Evolutionary conservation across 1,284 basidiomycete genomes (phyloP).

Genomic region (Ganoderma lucidum): DNA sequence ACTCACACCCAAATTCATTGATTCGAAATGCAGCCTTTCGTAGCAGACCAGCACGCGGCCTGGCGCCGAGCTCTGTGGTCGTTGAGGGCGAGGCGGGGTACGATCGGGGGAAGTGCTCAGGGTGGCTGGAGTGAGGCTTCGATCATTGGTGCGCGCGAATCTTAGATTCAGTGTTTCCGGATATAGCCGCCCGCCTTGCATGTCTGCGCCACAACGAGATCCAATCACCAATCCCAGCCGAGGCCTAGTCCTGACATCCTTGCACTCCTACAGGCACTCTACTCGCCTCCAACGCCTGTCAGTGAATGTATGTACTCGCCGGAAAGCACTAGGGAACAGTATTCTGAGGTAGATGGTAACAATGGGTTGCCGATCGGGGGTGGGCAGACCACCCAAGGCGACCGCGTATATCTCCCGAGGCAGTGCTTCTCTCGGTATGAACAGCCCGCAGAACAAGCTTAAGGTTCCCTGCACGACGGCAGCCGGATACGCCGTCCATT

Average conservation of each 20-base stretch:
- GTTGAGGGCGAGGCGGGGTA: slow-evolving; percentile 10
- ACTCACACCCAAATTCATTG: not conserved
- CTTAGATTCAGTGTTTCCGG: slow-evolving; percentile 32
- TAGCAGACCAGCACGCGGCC: not conserved
- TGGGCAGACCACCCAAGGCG: not conserved
- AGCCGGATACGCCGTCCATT: not conserved
- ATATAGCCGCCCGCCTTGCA: slow-evolving; percentile 29
- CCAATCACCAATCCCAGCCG: slow-evolving; percentile 9
- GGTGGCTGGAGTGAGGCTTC: slow-evolving; percentile 29
- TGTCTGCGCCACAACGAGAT: slow-evolving; percentile 23
- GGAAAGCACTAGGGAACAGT: not conserved
- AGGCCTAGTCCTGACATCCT: not conserved
- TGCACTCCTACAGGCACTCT: not conserved
- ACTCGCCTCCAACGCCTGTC: not conserved
- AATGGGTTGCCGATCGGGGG: not conserved
- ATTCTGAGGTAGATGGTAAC: not conserved
- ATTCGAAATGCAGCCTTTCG: not conserved
- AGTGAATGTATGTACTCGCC: not conserved
- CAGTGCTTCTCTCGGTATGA: not conserved
- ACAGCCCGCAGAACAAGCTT: not conserved
- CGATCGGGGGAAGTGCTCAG: slow-evolving; percentile 20
- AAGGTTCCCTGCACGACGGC: not conserved
- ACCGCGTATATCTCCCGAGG: slow-evolving; percentile 1
- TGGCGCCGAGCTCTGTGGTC: not conserved
- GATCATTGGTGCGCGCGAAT: slow-evolving; percentile 30